phyloP scores from a whole-genome alignment of 176 grass and related monocot genomes.

The Urochloa ruziziensis region DNA sequence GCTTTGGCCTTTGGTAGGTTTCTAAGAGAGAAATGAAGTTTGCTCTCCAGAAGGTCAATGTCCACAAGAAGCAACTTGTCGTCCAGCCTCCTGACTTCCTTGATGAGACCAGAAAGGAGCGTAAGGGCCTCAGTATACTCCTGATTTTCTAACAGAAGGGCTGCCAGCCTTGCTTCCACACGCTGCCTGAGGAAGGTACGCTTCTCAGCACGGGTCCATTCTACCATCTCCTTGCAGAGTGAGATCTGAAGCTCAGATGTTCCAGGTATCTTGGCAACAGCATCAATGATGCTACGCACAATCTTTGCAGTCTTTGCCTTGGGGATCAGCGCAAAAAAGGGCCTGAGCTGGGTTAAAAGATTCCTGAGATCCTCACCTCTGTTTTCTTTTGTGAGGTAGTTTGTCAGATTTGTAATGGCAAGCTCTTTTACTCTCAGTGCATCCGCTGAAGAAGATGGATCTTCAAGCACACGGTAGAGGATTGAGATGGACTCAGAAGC shows the following conservation, averaged over 20 bases:
- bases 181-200: slow-evolving; percentile 81
- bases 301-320: slow-evolving; percentile 95
- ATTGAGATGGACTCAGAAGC: slow-evolving; percentile 70
- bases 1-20: slow-evolving; percentile 90
- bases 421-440: slow-evolving; percentile 67
- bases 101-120: slow-evolving; percentile 70
- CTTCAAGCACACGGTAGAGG: slow-evolving; percentile 61
- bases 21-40: slow-evolving; percentile 82
- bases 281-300: slow-evolving; percentile 73
- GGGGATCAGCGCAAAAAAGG: slow-evolving; percentile 76
- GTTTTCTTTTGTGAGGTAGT: slow-evolving; percentile 69
- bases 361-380: slow-evolving; percentile 67
- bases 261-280: slow-evolving; percentile 73
- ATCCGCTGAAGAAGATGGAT: slow-evolving; percentile 67
- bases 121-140: slow-evolving; percentile 77
- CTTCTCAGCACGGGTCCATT: slow-evolving; percentile 85
- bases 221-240: slow-evolving; percentile 82
- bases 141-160: slow-evolving; percentile 69
- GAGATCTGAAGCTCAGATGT: slow-evolving; percentile 83
- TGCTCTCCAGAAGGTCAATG: slow-evolving; percentile 89
- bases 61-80: slow-evolving; percentile 86
- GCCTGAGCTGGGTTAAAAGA: slow-evolving; percentile 75
- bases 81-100: slow-evolving; percentile 88
- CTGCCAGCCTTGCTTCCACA: slow-evolving; percentile 77
- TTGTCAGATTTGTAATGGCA: slow-evolving; percentile 77